Base-by-base conservation (phyloP, 345 rosid species). In the Rhodomyrtus tomentosa region DNA sequence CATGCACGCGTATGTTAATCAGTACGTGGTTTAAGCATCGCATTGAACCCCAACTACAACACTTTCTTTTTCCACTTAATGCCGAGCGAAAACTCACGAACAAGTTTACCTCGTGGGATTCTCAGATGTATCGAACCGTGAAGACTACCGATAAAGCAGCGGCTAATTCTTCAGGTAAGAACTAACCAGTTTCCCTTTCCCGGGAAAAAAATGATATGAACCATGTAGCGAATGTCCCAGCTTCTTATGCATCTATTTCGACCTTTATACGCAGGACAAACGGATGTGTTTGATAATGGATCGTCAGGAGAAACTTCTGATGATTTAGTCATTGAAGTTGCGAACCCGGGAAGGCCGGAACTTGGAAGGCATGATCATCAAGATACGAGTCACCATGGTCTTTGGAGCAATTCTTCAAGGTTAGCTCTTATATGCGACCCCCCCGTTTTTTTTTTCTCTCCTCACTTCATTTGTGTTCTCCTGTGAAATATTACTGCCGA, bases 231-330 rank as follows among this genome's bases (percentile, higher is more conserved):
- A 81, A 10, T 81, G 45, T 32, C 1, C 54, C 24, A 29, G 83
- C 38, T 13, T 49, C 56, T 50, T 81, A 38, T 27, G 11, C 14
- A 49, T n/a, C 25, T 49, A 27, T 27, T 27, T 29, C 16, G 15
- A 81, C 36, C 24, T n/a, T 32, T 9, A 51, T 50, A 81, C 1
- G 10, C 85, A 94, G 96, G 93, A 72, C 98, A 95, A 88, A 91
- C 93, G 29, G 98, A 96, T 88, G 88, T 85, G 24, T 89, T 85
- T 88, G 98, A 93, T 29, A 95, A 93, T 87, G 99, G 96, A 81
- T 93, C 95, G 25, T 93, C 97, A 6, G 96, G 93, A 49, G 99
- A 98, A 83, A 96, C 91, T 73, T 96, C 98, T 12, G 99, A 98
- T 72, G 99, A 96, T 82, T 87, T 96, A 87, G 90, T 94, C 91